phyloP scores from a whole-genome alignment of 306 rosid species.

The Dalbergia cochinchinensis region DNA sequence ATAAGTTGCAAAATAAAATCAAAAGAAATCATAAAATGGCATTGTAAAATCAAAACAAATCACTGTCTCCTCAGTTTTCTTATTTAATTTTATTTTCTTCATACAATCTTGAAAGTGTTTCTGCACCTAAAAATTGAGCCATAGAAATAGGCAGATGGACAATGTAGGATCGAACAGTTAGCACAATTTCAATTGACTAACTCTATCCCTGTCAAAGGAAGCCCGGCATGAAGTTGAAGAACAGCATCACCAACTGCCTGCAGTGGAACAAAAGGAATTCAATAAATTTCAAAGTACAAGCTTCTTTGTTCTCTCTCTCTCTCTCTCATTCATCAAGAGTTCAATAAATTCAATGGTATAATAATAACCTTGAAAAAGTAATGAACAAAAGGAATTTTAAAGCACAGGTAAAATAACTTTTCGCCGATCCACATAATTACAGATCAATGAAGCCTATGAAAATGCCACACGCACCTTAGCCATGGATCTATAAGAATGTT shows the following conservation, averaged over 20 bases:
- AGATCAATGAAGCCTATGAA: neutral
- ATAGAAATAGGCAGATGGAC: neutral
- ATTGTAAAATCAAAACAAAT: neutral
- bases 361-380: conserved; percentile 14
- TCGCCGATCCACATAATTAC: neutral
- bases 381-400: neutral
- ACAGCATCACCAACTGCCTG: conserved; percentile 85
- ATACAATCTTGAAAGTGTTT: neutral
- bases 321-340: neutral
- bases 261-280: conserved; percentile 22
- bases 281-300: conserved; percentile 27
- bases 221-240: conserved; percentile 77
- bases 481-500: conserved; percentile 80
- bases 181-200: conserved; percentile 63
- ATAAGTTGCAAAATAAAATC: neutral
- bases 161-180: neutral
- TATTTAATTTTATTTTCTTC: neutral
- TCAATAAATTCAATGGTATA: neutral
- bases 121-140: neutral
- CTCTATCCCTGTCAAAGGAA: conserved; percentile 79
- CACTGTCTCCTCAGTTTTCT: conserved; percentile 4
- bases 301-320: neutral
- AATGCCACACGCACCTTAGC: conserved; percentile 72
- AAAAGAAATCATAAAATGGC: no score
- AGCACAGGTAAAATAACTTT: neutral